Percentiles rank a stretch among this genome's conserved stretches.
These are phyloP conservation scores for Lactifluus pinguis DNA, from an alignment of 768 basidiomycete species.

Conservation along the genomic window DNA sequence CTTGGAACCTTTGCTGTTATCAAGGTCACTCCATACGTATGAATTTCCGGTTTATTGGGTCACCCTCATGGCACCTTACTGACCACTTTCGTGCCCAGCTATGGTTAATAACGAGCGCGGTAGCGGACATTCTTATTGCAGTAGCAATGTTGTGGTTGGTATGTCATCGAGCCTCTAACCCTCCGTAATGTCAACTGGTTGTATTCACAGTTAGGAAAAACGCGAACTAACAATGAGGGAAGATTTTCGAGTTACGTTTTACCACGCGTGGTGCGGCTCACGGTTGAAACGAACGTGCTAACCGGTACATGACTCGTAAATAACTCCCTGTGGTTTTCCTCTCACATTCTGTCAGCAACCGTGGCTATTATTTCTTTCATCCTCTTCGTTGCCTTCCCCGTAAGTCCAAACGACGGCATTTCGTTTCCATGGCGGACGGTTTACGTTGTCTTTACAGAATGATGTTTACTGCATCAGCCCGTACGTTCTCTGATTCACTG, in stretches of 20 bases:
- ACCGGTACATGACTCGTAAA: slow-evolving; percentile 1
- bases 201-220: not conserved
- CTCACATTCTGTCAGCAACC: not conserved
- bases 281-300: slow-evolving; percentile 24
- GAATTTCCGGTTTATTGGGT: not conserved
- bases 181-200: not conserved
- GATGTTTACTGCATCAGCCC: slow-evolving; percentile 8
- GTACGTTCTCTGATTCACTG: not conserved
- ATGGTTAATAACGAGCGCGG: slow-evolving; percentile 5
- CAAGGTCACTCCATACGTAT: not conserved
- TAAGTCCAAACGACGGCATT: not conserved
- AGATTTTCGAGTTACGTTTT: slow-evolving; percentile 9
- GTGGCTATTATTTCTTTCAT: slow-evolving; percentile 7
- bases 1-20: not conserved
- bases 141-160: slow-evolving; percentile 6
- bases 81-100: not conserved
- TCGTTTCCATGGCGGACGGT: not conserved
- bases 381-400: slow-evolving; percentile 11
- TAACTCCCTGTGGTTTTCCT: not conserved
- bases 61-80: not conserved
- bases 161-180: not conserved
- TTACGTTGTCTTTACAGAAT: not conserved
- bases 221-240: not conserved
- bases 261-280: slow-evolving; percentile 21
- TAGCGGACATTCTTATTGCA: slow-evolving; percentile 11